Base-by-base conservation (phyloP, 2,329 filamentous ascomycete species). In the Thermoascus crustaceus region DNA sequence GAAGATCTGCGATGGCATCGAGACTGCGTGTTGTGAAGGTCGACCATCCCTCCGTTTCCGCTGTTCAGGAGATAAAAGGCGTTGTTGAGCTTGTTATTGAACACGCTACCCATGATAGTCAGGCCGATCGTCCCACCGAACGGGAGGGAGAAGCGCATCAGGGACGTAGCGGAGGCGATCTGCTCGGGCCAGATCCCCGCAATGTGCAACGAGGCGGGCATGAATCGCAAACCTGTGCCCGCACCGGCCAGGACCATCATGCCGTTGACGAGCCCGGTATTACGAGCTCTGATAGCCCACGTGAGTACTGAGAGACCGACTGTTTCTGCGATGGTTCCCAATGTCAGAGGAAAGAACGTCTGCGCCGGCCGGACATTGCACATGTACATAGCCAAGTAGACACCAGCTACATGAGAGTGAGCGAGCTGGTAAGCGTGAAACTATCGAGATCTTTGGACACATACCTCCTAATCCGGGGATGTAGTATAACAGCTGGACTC, bases 81-180 rank as follows among this genome's bases (percentile, higher is more conserved):
- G 24, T 35, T 4, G 44, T 52, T 36, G 47, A 65, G 45, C 35
- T 70, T 67, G 35, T 83, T 83, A 49, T 81, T 80, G 54, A 82
- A 82, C 1, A 83, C 77, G 6, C 73, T 69, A 9, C 76, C 71
- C 79, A 83, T 82, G 47, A 83, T 68, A 0, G 78, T 80, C 30
- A 82, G 63, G 0, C 72, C 73, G 2, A 83, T 55, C 0, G 78
- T 81, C 8, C 80, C 78, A 3, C 80, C 79, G 16, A 84, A 72
- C 0, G 76, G 75, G 10, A 73, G 39, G 2, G 76, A 68, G 35
- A 83, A 74, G 0, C 69, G 65, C 54, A 80, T 68, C 7, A 83
- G 52, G 0, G 72, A 75, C 37, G 79, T 69, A 3, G 81, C 73
- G 0, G 71, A 64, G 0, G 78, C 70, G 8, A 80, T 72, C 18